Percentiles rank a stretch among this genome's conserved stretches.
Conservation (phyloP, 345 rosid species). For the Hibiscus tridactylites region DNA sequence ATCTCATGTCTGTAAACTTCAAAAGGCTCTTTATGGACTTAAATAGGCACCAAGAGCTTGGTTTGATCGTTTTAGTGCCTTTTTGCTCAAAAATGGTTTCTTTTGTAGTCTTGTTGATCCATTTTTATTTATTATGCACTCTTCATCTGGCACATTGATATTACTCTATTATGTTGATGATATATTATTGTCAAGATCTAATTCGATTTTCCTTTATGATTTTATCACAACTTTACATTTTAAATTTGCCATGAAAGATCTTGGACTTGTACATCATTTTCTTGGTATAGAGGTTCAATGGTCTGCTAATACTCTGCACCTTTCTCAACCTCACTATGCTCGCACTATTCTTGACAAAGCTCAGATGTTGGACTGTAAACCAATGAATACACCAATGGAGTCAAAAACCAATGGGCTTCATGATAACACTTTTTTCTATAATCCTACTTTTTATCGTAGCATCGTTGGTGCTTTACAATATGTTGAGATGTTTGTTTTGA, state of each 20-base stretch:
- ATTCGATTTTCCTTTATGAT: too few species aligned
- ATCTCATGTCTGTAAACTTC: background rate
- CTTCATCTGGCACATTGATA: too few species aligned
- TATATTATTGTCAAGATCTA: too few species aligned
- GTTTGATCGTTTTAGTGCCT: background rate
- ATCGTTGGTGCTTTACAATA: slow-evolving; percentile 9
- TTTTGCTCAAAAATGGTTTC: background rate
- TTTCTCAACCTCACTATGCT: slow-evolving; percentile 7
- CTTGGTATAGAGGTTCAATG: background rate
- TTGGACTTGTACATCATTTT: background rate
- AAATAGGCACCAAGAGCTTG: background rate
- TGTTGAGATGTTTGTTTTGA: too few species aligned
- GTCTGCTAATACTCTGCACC: background rate
- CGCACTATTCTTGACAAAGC: background rate
- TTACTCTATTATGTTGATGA: too few species aligned
- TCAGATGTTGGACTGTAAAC: background rate
- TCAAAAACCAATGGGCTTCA: background rate
- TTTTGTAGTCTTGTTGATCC: background rate
- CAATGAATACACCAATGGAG: slow-evolving; percentile 4
- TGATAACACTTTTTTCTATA: background rate
- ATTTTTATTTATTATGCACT: background rate
- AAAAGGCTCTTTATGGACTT: background rate
- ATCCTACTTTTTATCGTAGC: background rate
- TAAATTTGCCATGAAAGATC: slow-evolving; percentile 3
- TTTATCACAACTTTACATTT: too few species aligned